Evolutionary conservation across 2,329 filamentous ascomycete genomes (phyloP).

Genomic region (Aurifilum marmelostoma): DNA sequence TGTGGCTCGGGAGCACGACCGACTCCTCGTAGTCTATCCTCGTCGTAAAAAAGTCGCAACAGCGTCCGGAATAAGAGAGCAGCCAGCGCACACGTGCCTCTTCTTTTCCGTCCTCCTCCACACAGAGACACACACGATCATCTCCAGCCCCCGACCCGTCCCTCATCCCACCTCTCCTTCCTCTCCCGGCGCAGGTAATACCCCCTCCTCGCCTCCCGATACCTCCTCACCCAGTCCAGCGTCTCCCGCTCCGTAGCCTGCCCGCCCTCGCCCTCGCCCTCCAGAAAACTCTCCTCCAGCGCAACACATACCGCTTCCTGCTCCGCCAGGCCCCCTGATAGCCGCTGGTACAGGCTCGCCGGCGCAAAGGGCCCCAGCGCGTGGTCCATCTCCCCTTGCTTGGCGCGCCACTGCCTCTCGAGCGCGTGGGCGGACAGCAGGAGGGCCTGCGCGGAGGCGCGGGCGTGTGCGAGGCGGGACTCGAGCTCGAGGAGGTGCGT

Average conservation of each 20-base stretch:
- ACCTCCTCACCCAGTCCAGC: conserved; percentile 79
- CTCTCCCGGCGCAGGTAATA: conserved; percentile 82
- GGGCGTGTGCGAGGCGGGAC: conserved; percentile 58
- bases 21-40: neutral
- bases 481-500: conserved; percentile 65
- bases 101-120: conserved; percentile 90
- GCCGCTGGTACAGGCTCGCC: conserved; percentile 79
- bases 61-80: neutral
- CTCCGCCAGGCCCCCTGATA: conserved; percentile 77
- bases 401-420: conserved; percentile 89
- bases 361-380: conserved; percentile 85
- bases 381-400: conserved; percentile 86
- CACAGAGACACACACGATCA: no score
- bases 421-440: conserved; percentile 82
- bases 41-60: neutral
- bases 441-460: conserved; percentile 75
- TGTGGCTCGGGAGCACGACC: no score
- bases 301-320: conserved; percentile 80
- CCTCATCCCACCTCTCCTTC: conserved; percentile 94
- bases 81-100: conserved; percentile 61
- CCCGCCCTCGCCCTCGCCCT: conserved; percentile 50
- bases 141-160: conserved; percentile 91
- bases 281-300: conserved; percentile 91
- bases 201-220: conserved; percentile 77
- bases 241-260: conserved; percentile 79